Base-by-base conservation (phyloP, 2,329 filamentous ascomycete species). In the Venturia carpophila region DNA sequence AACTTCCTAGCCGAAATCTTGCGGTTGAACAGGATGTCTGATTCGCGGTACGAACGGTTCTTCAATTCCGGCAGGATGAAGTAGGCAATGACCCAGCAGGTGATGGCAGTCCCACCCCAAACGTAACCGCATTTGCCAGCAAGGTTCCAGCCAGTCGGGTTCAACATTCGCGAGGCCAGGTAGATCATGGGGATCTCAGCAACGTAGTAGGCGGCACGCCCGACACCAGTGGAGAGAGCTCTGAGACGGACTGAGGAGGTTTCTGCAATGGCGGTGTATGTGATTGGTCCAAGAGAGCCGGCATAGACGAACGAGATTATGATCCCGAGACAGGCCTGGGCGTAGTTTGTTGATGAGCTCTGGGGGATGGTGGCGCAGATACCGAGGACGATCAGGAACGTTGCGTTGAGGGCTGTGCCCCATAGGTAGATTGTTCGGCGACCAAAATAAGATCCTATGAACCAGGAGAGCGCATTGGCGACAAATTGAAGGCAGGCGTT, bases 91-190 rank as follows among this genome's bases (percentile, higher is more conserved):
- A 94, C 78, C 71, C 92, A 86, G 78, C 89, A 94, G 65, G 86
- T 76, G 77, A 91, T 90, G 76, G 90, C 93, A 65, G 91, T 87
- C 0, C 87, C 89, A 19, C 85, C 87, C 89, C 91, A 91, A 79
- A 95, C 94, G 78, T 96, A 95, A 39, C 92, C 91, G 0, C 91
- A 84, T 71, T 84, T 94, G 77, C 93, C 95, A 67, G 85, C 82
- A 91, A 91, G 96, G 76, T 95, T 80, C 92, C 92, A 96, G 0
- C 86, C 88, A 1, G 80, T 83, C 0, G 92, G 91, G 77, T 96
- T 96, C 49, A 96, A 82, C 92, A 96, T 96, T 77, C 96, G 96
- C 0, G 92, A 92, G 0, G 91, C 94, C 52, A 96, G 76, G 3
- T 96, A 88, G 63, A 86, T 87, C 72, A 87, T 91, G 71, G 96